These are phyloP conservation scores for Malania oleifera DNA, from an alignment of 164 flowering plant species.

Conservation along the genomic window DNA sequence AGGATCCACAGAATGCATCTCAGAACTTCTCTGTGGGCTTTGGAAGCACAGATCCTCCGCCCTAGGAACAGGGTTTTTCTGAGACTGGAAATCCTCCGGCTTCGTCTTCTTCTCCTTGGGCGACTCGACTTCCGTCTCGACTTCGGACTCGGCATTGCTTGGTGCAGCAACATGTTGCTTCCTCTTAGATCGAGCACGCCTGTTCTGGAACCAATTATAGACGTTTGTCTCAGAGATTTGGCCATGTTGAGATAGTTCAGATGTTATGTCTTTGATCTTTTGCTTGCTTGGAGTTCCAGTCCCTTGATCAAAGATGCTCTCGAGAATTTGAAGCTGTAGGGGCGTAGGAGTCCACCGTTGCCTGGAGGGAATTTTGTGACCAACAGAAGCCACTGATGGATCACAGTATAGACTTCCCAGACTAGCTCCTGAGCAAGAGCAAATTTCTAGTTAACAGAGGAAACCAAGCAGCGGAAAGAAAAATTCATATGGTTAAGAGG, in stretches of 20 bases:
- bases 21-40: slow-evolving; percentile 52
- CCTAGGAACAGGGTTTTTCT: slow-evolving; percentile 26
- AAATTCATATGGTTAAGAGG: no score
- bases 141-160: slow-evolving; percentile 48
- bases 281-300: slow-evolving; percentile 2
- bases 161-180: slow-evolving; percentile 16
- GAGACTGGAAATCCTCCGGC: slow-evolving; percentile 35
- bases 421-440: no score
- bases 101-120: slow-evolving; percentile 60
- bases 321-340: not conserved
- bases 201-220: slow-evolving; percentile 2
- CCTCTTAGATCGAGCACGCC: slow-evolving; percentile 1
- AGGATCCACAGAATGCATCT: slow-evolving; percentile 39
- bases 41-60: slow-evolving; percentile 60
- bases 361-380: slow-evolving; percentile 1
- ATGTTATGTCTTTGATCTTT: not conserved
- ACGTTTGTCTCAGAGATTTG: slow-evolving; percentile 3
- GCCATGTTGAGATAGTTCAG: slow-evolving; percentile 1
- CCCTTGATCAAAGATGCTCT: not conserved
- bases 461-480: no score
- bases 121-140: slow-evolving; percentile 70
- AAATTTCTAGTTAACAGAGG: no score
- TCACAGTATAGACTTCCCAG: no score
- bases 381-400: no score
- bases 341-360: slow-evolving; percentile 3